phyloP scores from a whole-genome alignment of 148 eudicot species.

The Pouteria glomerata region DNA sequence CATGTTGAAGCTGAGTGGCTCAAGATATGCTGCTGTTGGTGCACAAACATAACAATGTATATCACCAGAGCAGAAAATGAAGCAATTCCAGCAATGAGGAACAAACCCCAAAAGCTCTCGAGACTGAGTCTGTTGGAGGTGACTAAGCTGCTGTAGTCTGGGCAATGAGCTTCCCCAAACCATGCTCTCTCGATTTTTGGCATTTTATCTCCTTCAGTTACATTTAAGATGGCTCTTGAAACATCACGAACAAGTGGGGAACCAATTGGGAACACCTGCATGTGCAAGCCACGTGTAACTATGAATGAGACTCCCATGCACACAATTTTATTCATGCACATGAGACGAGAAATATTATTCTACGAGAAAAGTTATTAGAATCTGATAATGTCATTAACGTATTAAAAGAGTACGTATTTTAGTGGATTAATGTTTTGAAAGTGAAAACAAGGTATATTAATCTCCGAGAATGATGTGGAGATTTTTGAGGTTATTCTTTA shows the following conservation, averaged over 20 bases:
- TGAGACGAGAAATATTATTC: no score
- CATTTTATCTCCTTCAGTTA: conserved; percentile 28
- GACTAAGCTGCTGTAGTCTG: neutral
- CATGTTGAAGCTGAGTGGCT: conserved; percentile 4
- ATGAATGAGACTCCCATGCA: neutral
- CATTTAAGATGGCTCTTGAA: conserved; percentile 27
- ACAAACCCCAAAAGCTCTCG: conserved; percentile 26
- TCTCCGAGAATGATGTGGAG: no score
- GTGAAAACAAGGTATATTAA: no score
- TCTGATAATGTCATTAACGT: no score
- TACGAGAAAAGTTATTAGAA: no score
- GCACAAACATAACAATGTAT: conserved; percentile 9
- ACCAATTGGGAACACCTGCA: conserved; percentile 30
- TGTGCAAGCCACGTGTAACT: neutral
- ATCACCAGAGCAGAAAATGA: conserved; percentile 13
- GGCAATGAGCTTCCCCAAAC: conserved; percentile 16
- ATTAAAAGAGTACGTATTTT: no score
- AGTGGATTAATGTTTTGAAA: no score
- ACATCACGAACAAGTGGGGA: conserved; percentile 28
- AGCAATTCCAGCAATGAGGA: conserved; percentile 23
- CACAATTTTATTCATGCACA: no score
- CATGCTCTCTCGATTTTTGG: conserved; percentile 12
- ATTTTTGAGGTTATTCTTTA: no score
- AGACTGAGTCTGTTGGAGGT: conserved; percentile 20
- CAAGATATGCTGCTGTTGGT: conserved; percentile 13